These are phyloP conservation scores for Mycena indigotica DNA, from an alignment of 768 basidiomycete species.

Conservation along the genomic window DNA sequence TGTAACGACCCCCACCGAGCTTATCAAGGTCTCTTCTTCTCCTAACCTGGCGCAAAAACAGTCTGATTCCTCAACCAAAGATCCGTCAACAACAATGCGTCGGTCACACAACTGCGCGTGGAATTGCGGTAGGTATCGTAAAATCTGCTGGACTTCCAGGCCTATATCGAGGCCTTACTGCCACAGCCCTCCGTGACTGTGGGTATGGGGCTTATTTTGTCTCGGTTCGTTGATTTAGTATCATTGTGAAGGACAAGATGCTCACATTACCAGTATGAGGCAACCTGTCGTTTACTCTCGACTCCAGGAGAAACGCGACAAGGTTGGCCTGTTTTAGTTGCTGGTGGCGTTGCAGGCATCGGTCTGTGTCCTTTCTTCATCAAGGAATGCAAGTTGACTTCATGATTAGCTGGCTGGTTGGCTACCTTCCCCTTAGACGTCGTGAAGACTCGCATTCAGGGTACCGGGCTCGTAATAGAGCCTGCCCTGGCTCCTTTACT, in stretches of 20 bases:
- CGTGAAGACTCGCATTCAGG: conserved; percentile 87
- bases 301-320: conserved; percentile 19
- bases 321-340: conserved; percentile 59
- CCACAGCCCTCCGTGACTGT: conserved; percentile 75
- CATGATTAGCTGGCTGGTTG: conserved; percentile 72
- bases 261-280: conserved; percentile 56
- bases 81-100: conserved; percentile 73
- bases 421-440: conserved; percentile 88
- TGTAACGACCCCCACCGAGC: conserved; percentile 81
- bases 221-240: conserved; percentile 49
- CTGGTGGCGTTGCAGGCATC: conserved; percentile 77
- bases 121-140: conserved; percentile 60
- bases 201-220: conserved; percentile 89
- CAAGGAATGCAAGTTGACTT: too few species aligned
- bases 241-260: background rate
- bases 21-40: too few species aligned
- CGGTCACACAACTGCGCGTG: conserved; percentile 46
- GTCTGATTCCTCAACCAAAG: too few species aligned
- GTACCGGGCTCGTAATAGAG: conserved; percentile 30
- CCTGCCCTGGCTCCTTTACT: conserved; percentile 15
- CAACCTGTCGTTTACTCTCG: conserved; percentile 54
- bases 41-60: too few species aligned
- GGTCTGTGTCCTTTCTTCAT: conserved; percentile 31
- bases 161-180: conserved; percentile 74
- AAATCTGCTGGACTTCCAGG: conserved; percentile 59